phyloP scores from a whole-genome alignment of 805 yeast genomes.

The Clavispora fructus region DNA sequence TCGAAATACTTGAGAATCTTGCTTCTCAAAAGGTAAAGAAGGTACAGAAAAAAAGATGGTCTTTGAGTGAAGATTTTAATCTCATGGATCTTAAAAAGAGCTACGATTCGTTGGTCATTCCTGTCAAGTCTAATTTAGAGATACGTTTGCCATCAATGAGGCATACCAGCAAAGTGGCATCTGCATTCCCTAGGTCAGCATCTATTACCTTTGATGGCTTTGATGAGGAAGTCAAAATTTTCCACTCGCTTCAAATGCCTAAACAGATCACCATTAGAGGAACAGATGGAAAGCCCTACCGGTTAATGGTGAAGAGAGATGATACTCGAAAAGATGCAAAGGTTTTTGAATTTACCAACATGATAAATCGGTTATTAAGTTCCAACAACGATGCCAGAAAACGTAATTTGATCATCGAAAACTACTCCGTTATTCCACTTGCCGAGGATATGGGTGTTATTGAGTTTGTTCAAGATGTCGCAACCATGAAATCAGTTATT shows the following conservation, averaged over 20 bases:
- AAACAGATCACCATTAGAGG: conserved; percentile 72
- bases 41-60: conserved; percentile 27
- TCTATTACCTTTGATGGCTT: conserved; percentile 53
- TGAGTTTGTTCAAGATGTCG: conserved; percentile 71
- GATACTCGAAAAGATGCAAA: conserved; percentile 95
- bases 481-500: conserved; percentile 61
- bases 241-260: conserved; percentile 84
- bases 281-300: conserved; percentile 67
- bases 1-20: conserved; percentile 39
- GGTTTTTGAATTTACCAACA: conserved; percentile 83
- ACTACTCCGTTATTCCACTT: conserved; percentile 85
- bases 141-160: conserved; percentile 51
- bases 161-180: conserved; percentile 35
- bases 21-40: conserved; percentile 38
- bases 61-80: conserved; percentile 38
- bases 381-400: conserved; percentile 68
- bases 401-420: conserved; percentile 63
- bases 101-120: conserved; percentile 56
- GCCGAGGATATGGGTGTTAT: conserved; percentile 85
- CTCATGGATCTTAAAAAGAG: conserved; percentile 27
- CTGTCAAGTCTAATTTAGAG: conserved; percentile 66
- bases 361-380: conserved; percentile 68
- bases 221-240: conserved; percentile 62
- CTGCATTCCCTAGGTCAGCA: conserved; percentile 42
- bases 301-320: conserved; percentile 80